Base-by-base conservation (phyloP, 2,329 filamentous ascomycete genomes). In the Scedosporium minutisporum region DNA sequence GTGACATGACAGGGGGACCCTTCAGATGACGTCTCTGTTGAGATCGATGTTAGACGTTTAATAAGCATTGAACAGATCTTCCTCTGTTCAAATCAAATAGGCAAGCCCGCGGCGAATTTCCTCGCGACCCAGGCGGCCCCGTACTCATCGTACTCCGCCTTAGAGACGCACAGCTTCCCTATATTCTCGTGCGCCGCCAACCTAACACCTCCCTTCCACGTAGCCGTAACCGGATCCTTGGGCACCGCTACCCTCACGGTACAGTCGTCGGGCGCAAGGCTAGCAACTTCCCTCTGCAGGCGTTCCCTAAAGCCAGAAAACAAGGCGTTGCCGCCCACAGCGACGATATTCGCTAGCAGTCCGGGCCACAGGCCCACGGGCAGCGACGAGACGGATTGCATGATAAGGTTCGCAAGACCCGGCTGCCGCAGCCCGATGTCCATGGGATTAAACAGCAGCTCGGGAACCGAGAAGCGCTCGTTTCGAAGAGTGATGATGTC, bases 381-480 rank as follows among this genome's bases (percentile, higher is more conserved):
- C 9, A 97, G 74, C 12, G 80, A 80, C 7, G 84, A 82, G 14
- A 99, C 75, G 12, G 87, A 90, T 72, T 97, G 87, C 75, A 95
- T 80, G 10, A 97, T 83, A n/a, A 91, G 82, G 58, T 93, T 90
- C 0, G 91, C 84, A 21, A 99, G 79, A 0, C 95, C 95, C 0
- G 88, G 86, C 69, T 96, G 90, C 57, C 86, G 84, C 73, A 97
- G 85, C 0, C 92, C 93, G 53, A 96, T 87, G 74, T 97, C 93
- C 3, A 83, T 82, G 0, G 95, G 95, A 62, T 83, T 88, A 76
- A 99, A 97, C 2, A 99, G 77, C 5, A 97, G 80, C 72, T 99
- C 95, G 0, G 95, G 93, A 0, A 96, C 88, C 1, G 86, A 80
- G 71, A 99, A 99, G 57, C 93, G 85, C 76, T 99, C 95, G 73